Evolutionary conservation across 768 basidiomycete genomes (phyloP), one percentile per base, ranked within the genome.

Genomic region (Hemileccinum rubropunctum): DNA sequence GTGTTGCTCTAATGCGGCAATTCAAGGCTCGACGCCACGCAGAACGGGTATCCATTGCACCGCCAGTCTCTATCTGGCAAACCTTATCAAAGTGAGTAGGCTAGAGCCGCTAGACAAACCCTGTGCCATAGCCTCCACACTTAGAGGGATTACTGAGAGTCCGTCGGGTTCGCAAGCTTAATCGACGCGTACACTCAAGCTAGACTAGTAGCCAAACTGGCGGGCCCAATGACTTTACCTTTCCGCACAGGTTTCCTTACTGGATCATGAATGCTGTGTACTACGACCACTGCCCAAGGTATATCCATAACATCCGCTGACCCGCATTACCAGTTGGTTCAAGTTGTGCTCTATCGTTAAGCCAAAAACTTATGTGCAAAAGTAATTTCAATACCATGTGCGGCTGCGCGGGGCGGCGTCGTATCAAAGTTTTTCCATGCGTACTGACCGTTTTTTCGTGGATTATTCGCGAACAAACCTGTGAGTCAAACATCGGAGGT

Each of bases 281-380:
- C 6, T 23, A 23, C 6, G 23, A 23, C 3, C 48, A 47, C 41
- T 30, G 39, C 56, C 21, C 23, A n/a, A 15, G 11, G 18, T 35
- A 28, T 42, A 38, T 39, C 45, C 47, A 3, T 23, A 36, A 45
- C 45, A 12, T 18, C 58, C 53, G 32, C 58, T 40, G 42, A 52
- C 37, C 35, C 9, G 27, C 35, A 12, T 26, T 6, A 23, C 23
- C 23, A 23, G n/a, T n/a, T n/a, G n/a, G n/a, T n/a, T n/a, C n/a
- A n/a, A n/a, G n/a, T n/a, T n/a, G n/a, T n/a, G n/a, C n/a, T n/a
- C n/a, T n/a, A n/a, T n/a, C n/a, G n/a, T n/a, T n/a, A n/a, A n/a
- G n/a, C n/a, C n/a, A n/a, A n/a, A n/a, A n/a, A n/a, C n/a, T n/a
- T n/a, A n/a, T n/a, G n/a, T n/a, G n/a, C n/a, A n/a, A n/a, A n/a